These are phyloP conservation scores for Cryptosporidium felis DNA, from an alignment of 169 alveolate species.

Conservation along the genomic window DNA sequence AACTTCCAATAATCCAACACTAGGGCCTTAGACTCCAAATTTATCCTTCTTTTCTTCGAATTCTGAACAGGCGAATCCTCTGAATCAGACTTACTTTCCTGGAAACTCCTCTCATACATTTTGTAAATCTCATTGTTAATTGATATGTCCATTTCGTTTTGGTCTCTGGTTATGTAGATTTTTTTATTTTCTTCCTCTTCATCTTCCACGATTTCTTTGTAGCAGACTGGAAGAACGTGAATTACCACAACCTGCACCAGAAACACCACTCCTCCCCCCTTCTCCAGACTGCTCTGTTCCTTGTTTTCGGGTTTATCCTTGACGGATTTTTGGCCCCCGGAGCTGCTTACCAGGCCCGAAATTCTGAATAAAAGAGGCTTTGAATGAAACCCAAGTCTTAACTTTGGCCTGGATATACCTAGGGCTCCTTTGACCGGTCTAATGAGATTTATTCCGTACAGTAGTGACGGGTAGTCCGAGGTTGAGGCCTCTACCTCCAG, in stretches of 20 bases:
- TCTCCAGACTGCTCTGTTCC: not conserved
- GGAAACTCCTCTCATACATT: conserved; percentile 2
- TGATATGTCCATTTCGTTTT: conserved; percentile 48
- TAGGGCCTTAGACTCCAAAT: conserved; percentile 17
- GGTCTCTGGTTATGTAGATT: conserved; percentile 29
- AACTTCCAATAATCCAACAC: conserved; percentile 65
- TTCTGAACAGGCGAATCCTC: not conserved
- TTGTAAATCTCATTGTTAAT: conserved; percentile 26
- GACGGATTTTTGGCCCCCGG: not conserved
- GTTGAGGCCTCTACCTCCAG: conserved; percentile 47
- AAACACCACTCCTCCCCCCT: conserved; percentile 46
- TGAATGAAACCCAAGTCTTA: conserved; percentile 37
- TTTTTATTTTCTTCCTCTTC: not conserved
- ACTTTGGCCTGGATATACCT: too few relatives aligned
- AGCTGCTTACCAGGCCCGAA: not conserved
- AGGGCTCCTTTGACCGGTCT: conserved; percentile 10
- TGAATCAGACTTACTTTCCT: not conserved
- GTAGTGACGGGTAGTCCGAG: conserved; percentile 9
- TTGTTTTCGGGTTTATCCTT: not conserved
- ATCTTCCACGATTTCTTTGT: conserved; percentile 22
- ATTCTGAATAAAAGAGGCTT: conserved; percentile 21
- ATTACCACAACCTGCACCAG: conserved; percentile 30
- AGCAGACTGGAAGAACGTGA: conserved; percentile 47
- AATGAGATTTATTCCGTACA: conserved; percentile 36
- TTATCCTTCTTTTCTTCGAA: not conserved